Conservation (phyloP, 208 protist genomes). For the Crithidia fasciculata region DNA sequence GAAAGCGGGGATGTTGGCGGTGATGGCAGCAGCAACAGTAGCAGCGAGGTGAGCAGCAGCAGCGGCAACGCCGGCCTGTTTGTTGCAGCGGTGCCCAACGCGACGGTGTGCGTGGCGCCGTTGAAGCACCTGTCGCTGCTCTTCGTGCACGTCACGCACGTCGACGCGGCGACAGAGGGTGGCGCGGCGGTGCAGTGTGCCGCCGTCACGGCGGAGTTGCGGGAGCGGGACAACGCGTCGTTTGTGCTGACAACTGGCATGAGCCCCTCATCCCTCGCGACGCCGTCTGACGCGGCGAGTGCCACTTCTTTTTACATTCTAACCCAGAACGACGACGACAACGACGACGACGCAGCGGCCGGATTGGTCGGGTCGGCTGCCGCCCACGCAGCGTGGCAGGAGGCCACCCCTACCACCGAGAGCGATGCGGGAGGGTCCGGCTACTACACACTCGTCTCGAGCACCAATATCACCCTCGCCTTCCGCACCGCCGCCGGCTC, state of each 20-base stretch:
- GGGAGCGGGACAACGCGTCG: not conserved
- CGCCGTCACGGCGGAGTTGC: conserved; percentile 14
- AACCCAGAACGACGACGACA: not conserved
- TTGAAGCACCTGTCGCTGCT: conserved; percentile 23
- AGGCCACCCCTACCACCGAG: not conserved
- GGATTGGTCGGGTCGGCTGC: not conserved
- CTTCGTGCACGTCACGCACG: conserved; percentile 8
- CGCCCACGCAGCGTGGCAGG: conserved; percentile 6
- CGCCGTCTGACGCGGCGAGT: not conserved
- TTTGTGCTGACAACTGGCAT: not conserved
- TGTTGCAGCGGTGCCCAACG: too few species aligned
- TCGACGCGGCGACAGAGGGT: not conserved
- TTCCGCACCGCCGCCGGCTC: conserved; percentile 19
- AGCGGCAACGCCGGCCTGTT: not conserved
- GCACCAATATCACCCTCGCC: conserved; percentile 11
- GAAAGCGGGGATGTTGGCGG: too few species aligned
- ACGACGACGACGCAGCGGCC: not conserved
- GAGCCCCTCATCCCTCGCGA: not conserved
- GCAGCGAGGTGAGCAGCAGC: not conserved
- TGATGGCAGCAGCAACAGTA: not conserved
- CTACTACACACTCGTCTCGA: conserved; percentile 20
- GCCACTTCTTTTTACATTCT: conserved; percentile 17
- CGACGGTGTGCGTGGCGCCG: conserved; percentile 6
- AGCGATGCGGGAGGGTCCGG: conserved; percentile 2
- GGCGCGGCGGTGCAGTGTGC: not conserved